These are phyloP conservation scores for Hypoxylon sp. DNA, from an alignment of 2,329 filamentous ascomycete genomes.

Conservation along the genomic window DNA sequence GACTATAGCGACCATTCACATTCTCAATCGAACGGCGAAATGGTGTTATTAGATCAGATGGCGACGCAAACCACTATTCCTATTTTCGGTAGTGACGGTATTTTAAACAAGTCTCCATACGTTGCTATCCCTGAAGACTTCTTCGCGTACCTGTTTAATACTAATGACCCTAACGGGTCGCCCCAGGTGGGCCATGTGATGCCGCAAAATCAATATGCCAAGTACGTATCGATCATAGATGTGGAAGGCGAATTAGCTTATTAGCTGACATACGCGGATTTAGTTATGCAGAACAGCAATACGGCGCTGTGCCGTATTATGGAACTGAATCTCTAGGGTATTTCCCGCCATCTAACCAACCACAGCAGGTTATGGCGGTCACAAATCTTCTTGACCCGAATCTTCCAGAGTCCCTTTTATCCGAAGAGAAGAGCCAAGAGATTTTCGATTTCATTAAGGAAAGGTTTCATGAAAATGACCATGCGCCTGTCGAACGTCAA, in stretches of 20 bases:
- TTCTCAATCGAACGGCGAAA: conserved; percentile 61
- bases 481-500: conserved; percentile 78
- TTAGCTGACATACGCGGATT: conserved; percentile 32
- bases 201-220: conserved; percentile 60
- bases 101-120: conserved; percentile 85
- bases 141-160: conserved; percentile 85
- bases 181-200: conserved; percentile 66
- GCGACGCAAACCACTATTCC: conserved; percentile 78
- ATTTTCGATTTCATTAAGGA: conserved; percentile 84
- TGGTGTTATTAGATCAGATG: conserved; percentile 74
- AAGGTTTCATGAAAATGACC: conserved; percentile 84
- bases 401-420: conserved; percentile 82
- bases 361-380: conserved; percentile 89
- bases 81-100: conserved; percentile 86
- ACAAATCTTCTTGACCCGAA: conserved; percentile 86
- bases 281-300: conserved; percentile 68
- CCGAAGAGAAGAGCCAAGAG: conserved; percentile 87
- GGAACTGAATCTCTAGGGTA: conserved; percentile 65
- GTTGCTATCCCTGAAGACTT: conserved; percentile 87
- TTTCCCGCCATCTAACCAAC: conserved; percentile 67
- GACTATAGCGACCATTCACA: conserved; percentile 62
- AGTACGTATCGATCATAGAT: conserved; percentile 56
- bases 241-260: neutral
- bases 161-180: conserved; percentile 66
- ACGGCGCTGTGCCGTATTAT: conserved; percentile 62